These are phyloP conservation scores for Teunomyces barrocoloradensis DNA, from an alignment of 805 yeast species.

Conservation along the genomic window DNA sequence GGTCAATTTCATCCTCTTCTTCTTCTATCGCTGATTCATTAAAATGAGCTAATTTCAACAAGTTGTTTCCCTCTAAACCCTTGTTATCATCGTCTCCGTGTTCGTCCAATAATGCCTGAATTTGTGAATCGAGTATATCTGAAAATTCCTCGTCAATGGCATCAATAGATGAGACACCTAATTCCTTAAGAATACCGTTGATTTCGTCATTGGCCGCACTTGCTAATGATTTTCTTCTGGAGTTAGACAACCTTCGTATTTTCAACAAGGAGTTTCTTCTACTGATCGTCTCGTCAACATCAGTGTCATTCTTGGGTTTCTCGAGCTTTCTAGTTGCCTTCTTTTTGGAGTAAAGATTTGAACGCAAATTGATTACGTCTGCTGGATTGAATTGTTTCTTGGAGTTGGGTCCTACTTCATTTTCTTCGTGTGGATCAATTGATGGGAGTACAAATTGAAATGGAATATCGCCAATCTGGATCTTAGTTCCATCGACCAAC, in stretches of 20 bases:
- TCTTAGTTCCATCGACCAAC: constrained; percentile 71
- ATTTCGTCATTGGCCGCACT: constrained; percentile 40
- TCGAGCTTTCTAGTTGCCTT: background rate
- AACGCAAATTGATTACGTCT: constrained; percentile 57
- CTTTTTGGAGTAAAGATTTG: constrained; percentile 38
- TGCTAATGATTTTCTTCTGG: constrained; percentile 38
- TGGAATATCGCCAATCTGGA: constrained; percentile 91
- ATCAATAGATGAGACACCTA: constrained; percentile 31
- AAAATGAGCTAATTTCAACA: constrained; percentile 14
- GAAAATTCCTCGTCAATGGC: constrained; percentile 29
- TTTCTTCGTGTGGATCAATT: constrained; percentile 40
- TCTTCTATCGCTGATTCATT: constrained; percentile 27
- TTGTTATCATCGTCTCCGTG: constrained; percentile 14
- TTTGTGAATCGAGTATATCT: constrained; percentile 30
- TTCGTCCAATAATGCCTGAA: constrained; percentile 28
- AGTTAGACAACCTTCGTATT: constrained; percentile 32
- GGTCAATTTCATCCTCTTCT: constrained; percentile 39
- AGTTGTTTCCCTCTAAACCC: constrained; percentile 16
- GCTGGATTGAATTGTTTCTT: constrained; percentile 53
- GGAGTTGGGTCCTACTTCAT: constrained; percentile 8
- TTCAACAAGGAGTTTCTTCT: constrained; percentile 14
- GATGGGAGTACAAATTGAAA: constrained; percentile 86
- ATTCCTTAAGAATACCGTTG: constrained; percentile 33
- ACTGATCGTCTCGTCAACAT: background rate
- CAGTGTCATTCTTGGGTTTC: constrained; percentile 1